Evolutionary conservation across 2,329 filamentous ascomycete species (phyloP).

Genomic region (Alternaria burnsii): DNA sequence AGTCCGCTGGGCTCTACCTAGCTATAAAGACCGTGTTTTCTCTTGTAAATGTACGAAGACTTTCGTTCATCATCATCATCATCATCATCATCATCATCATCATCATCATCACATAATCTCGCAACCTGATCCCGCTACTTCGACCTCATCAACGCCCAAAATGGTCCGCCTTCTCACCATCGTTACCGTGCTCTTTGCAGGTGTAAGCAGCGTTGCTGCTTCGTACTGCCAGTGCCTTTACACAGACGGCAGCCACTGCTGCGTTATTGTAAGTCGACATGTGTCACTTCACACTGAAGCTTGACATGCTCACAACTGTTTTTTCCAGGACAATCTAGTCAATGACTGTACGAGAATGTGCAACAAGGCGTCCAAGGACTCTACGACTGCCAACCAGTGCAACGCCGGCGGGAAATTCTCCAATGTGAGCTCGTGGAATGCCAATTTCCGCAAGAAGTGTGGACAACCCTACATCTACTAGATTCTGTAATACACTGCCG

Average conservation of each 20-base stretch:
- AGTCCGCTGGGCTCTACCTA: background rate
- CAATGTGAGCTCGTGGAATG: constrained; percentile 1
- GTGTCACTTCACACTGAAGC: constrained; percentile 1
- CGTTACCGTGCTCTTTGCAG: constrained; percentile 1
- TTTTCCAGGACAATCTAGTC: background rate
- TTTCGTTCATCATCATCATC: background rate
- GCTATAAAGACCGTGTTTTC: background rate
- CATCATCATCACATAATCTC: background rate
- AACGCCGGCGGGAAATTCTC: constrained; percentile 5
- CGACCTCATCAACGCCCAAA: background rate
- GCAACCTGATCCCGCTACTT: background rate
- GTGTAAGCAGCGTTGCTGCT: constrained; percentile 11
- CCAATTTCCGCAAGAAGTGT: background rate
- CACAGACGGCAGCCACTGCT: constrained; percentile 7
- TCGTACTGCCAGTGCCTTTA: constrained; percentile 12
- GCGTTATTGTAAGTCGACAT: constrained; percentile 13
- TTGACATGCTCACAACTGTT: background rate
- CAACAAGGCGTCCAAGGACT: constrained; percentile 1
- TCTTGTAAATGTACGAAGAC: background rate
- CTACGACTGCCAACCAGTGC: constrained; percentile 2
- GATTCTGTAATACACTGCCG: background rate
- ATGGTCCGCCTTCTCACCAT: constrained; percentile 8
- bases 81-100: background rate
- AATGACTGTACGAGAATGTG: constrained; percentile 5
- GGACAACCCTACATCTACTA: background rate